phyloP scores from a whole-genome alignment of 768 basidiomycete genomes.

The Cyathus striatus region DNA sequence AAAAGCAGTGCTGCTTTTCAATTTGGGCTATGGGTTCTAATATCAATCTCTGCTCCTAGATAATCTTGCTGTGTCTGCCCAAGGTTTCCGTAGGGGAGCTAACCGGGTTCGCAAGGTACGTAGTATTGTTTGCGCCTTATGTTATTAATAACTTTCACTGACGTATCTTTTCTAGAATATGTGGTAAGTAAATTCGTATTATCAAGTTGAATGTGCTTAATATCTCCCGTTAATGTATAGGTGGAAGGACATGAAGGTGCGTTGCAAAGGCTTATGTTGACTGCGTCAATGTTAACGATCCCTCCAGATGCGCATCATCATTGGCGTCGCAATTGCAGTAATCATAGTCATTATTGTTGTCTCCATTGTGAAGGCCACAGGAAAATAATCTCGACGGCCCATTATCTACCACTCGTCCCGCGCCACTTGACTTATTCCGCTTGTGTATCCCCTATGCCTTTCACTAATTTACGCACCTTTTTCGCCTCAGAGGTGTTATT shows the following conservation, averaged over 20 bases:
- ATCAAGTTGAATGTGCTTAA: slow-evolving; percentile 1
- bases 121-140: slow-evolving; percentile 4
- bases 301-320: slow-evolving; percentile 90
- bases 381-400: slow-evolving; percentile 27
- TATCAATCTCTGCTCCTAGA: slow-evolving; percentile 42
- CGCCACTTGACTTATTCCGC: slow-evolving; percentile 3
- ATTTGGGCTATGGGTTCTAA: no score
- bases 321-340: slow-evolving; percentile 82
- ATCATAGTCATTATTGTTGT: slow-evolving; percentile 96
- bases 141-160: slow-evolving; percentile 3
- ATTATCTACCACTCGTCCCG: slow-evolving; percentile 11
- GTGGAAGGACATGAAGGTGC: slow-evolving; percentile 98
- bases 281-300: slow-evolving; percentile 7
- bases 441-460: slow-evolving; percentile 42
- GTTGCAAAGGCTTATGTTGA: slow-evolving; percentile 9
- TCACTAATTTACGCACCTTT: slow-evolving; percentile 7
- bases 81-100: slow-evolving; percentile 96
- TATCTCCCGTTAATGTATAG: slow-evolving; percentile 29
- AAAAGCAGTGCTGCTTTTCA: no score
- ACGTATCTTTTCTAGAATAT: slow-evolving; percentile 55
- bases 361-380: slow-evolving; percentile 84
- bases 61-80: slow-evolving; percentile 96
- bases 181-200: slow-evolving; percentile 57
- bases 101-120: slow-evolving; percentile 95
- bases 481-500: no score